Conservation (phyloP, 2,329 filamentous ascomycete species). For the Zasmidium angulare region DNA sequence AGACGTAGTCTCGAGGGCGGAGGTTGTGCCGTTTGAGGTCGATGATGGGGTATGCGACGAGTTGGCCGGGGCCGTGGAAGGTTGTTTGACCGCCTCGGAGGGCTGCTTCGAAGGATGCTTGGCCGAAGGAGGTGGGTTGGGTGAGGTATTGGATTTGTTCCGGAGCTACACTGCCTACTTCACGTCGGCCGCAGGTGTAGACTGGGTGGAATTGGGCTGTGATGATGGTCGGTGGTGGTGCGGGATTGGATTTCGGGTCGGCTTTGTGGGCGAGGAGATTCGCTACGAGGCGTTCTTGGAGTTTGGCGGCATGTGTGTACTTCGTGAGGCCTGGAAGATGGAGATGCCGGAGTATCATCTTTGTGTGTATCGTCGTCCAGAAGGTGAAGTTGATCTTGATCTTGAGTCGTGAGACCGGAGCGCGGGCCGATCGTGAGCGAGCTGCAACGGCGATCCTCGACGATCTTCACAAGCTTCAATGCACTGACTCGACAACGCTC, state of each 20-base stretch:
- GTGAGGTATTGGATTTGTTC: conserved; percentile 46
- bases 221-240: conserved; percentile 64
- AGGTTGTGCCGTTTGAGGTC: conserved; percentile 70
- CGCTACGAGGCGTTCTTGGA: conserved; percentile 59
- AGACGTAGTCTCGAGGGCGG: conserved; percentile 73
- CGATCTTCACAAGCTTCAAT: neutral
- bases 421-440: neutral
- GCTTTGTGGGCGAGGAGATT: conserved; percentile 63
- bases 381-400: neutral
- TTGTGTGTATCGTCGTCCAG: neutral
- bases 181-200: conserved; percentile 87
- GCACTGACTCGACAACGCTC: neutral
- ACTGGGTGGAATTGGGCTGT: conserved; percentile 81
- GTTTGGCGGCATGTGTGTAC: conserved; percentile 54
- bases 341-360: conserved; percentile 60
- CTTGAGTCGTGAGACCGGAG: conserved; percentile 2
- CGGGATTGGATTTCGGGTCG: conserved; percentile 33
- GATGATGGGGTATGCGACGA: conserved; percentile 90
- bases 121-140: conserved; percentile 32
- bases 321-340: conserved; percentile 55
- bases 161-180: conserved; percentile 53
- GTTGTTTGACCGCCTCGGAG: conserved; percentile 88
- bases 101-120: conserved; percentile 66
- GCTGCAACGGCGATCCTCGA: neutral
- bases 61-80: conserved; percentile 91